Evolutionary conservation across 2,329 filamentous ascomycete genomes (phyloP).

Genomic region (Xylaria sp.): DNA sequence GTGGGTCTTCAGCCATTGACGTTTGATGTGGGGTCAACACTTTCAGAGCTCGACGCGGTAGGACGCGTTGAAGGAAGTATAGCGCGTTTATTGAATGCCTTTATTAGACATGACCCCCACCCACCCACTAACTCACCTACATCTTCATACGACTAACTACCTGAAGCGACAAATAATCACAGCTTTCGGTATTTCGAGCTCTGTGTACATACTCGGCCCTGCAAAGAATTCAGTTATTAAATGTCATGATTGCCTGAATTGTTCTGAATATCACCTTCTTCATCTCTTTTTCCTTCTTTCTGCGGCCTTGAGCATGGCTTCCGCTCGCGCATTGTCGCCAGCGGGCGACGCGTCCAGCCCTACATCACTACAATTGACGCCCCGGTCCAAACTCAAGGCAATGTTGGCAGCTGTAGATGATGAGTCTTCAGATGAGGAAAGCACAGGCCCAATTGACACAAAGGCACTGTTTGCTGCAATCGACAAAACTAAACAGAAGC

Average conservation of each 20-base stretch:
- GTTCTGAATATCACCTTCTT: constrained; percentile 21
- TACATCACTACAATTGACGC: constrained; percentile 60
- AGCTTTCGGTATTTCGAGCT: background rate
- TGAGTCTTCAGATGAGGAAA: constrained; percentile 59
- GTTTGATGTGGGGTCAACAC: constrained; percentile 26
- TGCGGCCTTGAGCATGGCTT: constrained; percentile 58
- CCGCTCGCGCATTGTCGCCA: constrained; percentile 60
- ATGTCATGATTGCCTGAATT: constrained; percentile 40
- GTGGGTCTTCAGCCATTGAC: constrained; percentile 13
- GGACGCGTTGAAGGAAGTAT: constrained; percentile 27
- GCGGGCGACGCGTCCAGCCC: constrained; percentile 56
- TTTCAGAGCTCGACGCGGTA: constrained; percentile 36
- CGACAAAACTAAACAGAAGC: constrained; percentile 37
- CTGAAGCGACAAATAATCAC: background rate
- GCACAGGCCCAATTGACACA: constrained; percentile 40
- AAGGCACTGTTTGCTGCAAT: constrained; percentile 44
- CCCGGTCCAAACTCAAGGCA: constrained; percentile 66
- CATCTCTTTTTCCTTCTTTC: constrained; percentile 15
- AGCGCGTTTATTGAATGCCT: constrained; percentile 27
- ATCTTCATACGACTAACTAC: background rate
- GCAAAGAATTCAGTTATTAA: constrained; percentile 1
- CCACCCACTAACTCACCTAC: constrained; percentile 1
- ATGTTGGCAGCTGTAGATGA: constrained; percentile 62
- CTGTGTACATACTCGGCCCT: constrained; percentile 1
- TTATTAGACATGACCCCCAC: constrained; percentile 24